Evolutionary conservation across 108 stramenopile species (phyloP).

Genomic region (Nitzschia palea): DNA sequence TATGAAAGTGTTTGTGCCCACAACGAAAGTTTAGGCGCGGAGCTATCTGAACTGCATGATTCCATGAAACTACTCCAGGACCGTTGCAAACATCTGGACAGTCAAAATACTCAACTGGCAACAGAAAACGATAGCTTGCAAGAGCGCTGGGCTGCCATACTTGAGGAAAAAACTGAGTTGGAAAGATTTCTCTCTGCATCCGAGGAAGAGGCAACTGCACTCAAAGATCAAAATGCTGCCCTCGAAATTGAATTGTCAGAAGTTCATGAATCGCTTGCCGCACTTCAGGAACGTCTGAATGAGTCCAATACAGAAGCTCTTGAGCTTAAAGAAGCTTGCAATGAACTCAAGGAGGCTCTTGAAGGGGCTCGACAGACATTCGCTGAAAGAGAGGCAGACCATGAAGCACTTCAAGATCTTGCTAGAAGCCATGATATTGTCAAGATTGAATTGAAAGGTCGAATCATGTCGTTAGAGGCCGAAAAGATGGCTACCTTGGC

Average conservation of each 20-base stretch:
- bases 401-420: background rate
- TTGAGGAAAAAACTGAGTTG: background rate
- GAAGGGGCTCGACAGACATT: background rate
- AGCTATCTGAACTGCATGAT: background rate
- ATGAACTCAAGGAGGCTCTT: background rate
- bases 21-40: background rate
- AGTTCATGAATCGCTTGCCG: background rate
- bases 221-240: background rate
- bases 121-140: background rate
- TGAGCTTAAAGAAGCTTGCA: too few species aligned
- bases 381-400: background rate
- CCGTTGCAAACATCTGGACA: background rate
- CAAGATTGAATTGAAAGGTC: background rate
- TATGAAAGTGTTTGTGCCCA: background rate
- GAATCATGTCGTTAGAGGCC: background rate
- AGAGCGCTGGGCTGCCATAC: background rate
- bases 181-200: background rate
- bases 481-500: slow-evolving; percentile 1
- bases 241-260: background rate
- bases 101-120: background rate
- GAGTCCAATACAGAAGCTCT: too few species aligned
- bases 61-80: background rate
- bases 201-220: background rate
- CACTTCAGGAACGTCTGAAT: background rate
- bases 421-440: background rate